phyloP scores from a whole-genome alignment of 164 flowering plant species.

The Piper longum region DNA sequence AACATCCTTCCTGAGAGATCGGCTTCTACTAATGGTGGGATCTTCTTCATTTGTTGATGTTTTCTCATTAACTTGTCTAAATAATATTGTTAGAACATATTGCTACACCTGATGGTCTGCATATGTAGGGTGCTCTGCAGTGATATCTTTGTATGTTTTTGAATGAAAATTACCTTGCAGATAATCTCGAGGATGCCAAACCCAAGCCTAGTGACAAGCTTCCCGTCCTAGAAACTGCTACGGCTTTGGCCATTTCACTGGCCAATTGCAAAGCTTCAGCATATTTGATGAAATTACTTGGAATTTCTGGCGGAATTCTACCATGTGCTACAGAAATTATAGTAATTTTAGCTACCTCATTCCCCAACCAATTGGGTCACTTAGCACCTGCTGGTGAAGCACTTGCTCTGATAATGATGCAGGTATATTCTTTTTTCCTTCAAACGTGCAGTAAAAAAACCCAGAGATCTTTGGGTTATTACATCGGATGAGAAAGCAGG shows the following conservation, averaged over 20 bases:
- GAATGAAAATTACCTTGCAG: constrained; percentile 17
- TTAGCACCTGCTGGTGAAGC: constrained; percentile 80
- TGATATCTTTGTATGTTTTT: too few species aligned
- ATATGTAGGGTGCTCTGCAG: neutral
- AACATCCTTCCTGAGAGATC: constrained; percentile 57
- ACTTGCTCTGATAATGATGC: constrained; percentile 59
- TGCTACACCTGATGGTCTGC: too few species aligned
- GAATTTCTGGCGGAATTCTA: constrained; percentile 54
- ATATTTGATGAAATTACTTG: constrained; percentile 22
- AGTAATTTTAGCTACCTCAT: constrained; percentile 48
- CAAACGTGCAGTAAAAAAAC: too few species aligned
- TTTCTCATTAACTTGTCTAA: neutral
- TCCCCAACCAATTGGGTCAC: constrained; percentile 37
- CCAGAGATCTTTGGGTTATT: too few species aligned
- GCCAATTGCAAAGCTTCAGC: constrained; percentile 48
- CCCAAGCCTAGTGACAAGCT: constrained; percentile 21
- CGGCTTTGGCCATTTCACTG: constrained; percentile 55
- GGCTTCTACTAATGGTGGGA: constrained; percentile 30
- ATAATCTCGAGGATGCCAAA: constrained; percentile 16
- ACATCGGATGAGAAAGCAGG: too few species aligned
- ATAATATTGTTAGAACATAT: neutral
- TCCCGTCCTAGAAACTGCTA: constrained; percentile 50
- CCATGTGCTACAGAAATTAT: constrained; percentile 57
- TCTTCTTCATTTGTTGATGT: too few species aligned
- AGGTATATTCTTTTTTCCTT: constrained; percentile 26